Base-by-base conservation (phyloP, 2,329 filamentous ascomycete species). In the Paraphaeosphaeria sporulosa region DNA sequence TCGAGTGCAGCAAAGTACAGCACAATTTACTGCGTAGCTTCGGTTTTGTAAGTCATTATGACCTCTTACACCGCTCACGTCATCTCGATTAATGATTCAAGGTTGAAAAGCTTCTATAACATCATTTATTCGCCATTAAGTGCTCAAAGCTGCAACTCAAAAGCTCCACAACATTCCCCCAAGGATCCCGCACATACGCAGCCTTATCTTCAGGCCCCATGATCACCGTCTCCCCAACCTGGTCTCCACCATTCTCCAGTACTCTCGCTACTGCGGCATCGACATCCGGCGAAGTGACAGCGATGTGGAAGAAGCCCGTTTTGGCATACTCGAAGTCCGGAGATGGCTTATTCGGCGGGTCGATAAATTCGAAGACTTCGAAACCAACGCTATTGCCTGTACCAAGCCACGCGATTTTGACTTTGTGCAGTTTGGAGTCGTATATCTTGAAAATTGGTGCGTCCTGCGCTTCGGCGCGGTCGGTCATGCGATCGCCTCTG, bases 221-320 rank as follows among this genome's bases (percentile, higher is more conserved):
- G 7, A 51, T 53, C 27, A 72, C 66, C 17, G 66, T 70, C 56
- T 70, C 63, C n/a, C 75, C 75, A 15, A 76, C 60, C 52, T 68
- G 65, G 49, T 66, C 73, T 9, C 74, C 75, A 0, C 74, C 74
- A 30, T 63, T 56, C 32, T 64, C 63, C 4, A 73, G 55, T 17
- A 70, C 70, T 55, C 64, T 67, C 25, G 66, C 66, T n/a, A 64
- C 58, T 25, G 71, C 53, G 2, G 57, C 72, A 8, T 78, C 72
- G 1, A 69, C 64, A 51, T 76, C 68, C 3, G 74, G 68, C 17
- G 67, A 65, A 21, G 75, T 78, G 15, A 77, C 65, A 12, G 68
- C 71, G 54, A 75, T 68, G 61, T 78, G 76, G 58, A 77, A 78
- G 58, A 78, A 74, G 4, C 76, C 76, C n/a, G 64, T 64, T 21